Evolutionary conservation across 805 yeast genomes (phyloP).

Genomic region (Cyberlindnera galapagoensis): DNA sequence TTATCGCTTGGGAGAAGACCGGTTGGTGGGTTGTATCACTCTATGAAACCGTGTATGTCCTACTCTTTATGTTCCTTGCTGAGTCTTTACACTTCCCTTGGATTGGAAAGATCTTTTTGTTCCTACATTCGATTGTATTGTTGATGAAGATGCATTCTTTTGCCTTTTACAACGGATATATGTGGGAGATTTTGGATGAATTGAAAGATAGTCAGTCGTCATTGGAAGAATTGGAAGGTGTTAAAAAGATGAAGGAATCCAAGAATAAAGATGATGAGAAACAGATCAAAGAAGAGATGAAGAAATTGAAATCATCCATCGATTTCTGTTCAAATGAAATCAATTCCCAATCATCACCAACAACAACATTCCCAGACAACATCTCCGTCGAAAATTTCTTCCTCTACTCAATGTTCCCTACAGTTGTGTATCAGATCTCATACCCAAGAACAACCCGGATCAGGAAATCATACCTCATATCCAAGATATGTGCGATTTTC

Average conservation of each 20-base stretch:
- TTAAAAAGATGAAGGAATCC: conserved; percentile 28
- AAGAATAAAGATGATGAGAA: conserved; percentile 23
- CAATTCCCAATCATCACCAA: conserved; percentile 46
- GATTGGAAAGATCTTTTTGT: conserved; percentile 83
- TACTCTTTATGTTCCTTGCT: conserved; percentile 50
- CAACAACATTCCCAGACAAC: conserved; percentile 60
- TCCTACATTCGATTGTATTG: conserved; percentile 78
- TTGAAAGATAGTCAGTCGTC: conserved; percentile 41
- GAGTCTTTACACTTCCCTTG: conserved; percentile 62
- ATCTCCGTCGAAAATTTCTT: conserved; percentile 62
- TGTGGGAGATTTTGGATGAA: conserved; percentile 61
- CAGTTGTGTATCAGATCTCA: conserved; percentile 74
- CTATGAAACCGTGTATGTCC: conserved; percentile 48
- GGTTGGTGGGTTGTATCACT: conserved; percentile 63
- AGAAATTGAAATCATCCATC: conserved; percentile 41
- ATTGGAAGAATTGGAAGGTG: too few species aligned
- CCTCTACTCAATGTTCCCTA: conserved; percentile 81
- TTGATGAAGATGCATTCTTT: conserved; percentile 96
- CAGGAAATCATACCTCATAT: conserved; percentile 60
- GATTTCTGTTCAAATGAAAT: conserved; percentile 72
- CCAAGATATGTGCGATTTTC: conserved; percentile 72
- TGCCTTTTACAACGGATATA: conserved; percentile 85
- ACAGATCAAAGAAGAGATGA: conserved; percentile 23
- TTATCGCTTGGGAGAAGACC: conserved; percentile 49
- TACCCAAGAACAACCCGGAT: conserved; percentile 71